Evolutionary conservation across 768 basidiomycete genomes (phyloP).

Genomic region (Leccinum barrowsii): DNA sequence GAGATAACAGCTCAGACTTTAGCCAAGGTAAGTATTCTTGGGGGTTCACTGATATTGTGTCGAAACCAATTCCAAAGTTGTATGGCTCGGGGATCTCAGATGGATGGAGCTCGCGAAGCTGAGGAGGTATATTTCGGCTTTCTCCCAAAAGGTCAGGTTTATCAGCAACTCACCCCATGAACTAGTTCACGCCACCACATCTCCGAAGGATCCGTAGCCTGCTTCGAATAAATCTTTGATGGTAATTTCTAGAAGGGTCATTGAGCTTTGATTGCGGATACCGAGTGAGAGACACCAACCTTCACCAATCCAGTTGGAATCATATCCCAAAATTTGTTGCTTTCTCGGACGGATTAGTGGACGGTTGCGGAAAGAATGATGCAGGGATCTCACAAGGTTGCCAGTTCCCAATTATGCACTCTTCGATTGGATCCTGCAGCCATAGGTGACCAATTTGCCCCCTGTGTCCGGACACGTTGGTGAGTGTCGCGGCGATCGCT

Average conservation of each 20-base stretch:
- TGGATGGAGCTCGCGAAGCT: slow-evolving; percentile 33
- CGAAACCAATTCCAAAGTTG: slow-evolving; percentile 39
- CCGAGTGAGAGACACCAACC: slow-evolving; percentile 21
- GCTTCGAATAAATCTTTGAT: slow-evolving; percentile 31
- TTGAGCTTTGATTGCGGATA: not conserved
- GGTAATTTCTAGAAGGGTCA: slow-evolving; percentile 35
- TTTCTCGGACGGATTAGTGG: slow-evolving; percentile 17
- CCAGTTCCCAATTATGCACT: slow-evolving; percentile 36
- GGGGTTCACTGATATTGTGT: slow-evolving; percentile 49
- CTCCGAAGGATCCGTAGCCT: slow-evolving; percentile 13
- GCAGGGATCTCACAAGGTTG: slow-evolving; percentile 38
- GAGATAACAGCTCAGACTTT: slow-evolving; percentile 34
- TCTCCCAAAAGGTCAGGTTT: not conserved
- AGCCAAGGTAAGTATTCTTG: slow-evolving; percentile 50
- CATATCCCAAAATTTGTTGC: slow-evolving; percentile 47
- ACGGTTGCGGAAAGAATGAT: not conserved
- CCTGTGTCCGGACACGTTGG: slow-evolving; percentile 25
- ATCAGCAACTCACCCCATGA: slow-evolving; percentile 33
- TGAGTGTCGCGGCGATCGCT: not conserved
- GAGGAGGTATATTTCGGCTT: not conserved
- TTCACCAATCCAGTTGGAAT: slow-evolving; percentile 40
- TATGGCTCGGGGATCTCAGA: slow-evolving; percentile 35
- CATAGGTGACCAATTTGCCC: slow-evolving; percentile 46
- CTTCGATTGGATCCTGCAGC: slow-evolving; percentile 35
- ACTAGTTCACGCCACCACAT: slow-evolving; percentile 41